These are phyloP conservation scores for Lagenaria siceraria DNA, from an alignment of 306 rosid species.

Conservation along the genomic window DNA sequence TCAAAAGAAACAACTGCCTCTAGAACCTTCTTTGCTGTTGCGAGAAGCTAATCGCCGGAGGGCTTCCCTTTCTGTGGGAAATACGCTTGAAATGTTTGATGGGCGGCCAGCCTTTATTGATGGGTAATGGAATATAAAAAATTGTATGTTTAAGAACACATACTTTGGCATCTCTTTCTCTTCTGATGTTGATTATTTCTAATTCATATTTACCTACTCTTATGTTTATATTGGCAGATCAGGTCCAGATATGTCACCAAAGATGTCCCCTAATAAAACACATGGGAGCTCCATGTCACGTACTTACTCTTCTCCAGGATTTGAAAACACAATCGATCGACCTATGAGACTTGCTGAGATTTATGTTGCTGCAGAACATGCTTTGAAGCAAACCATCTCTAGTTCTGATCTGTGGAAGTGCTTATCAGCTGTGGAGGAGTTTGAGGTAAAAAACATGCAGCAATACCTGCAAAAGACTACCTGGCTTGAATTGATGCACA, in stretches of 20 bases:
- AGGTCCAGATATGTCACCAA: conserved; percentile 51
- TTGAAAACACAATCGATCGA: conserved; percentile 65
- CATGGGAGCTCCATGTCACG: conserved; percentile 60
- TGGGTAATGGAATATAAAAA: conserved; percentile 43
- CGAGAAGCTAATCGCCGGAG: conserved; percentile 96
- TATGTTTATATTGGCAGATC: conserved; percentile 60
- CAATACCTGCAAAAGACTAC: neutral
- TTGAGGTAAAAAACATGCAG: conserved; percentile 56
- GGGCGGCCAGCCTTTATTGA: conserved; percentile 41
- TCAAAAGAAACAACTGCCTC: conserved; percentile 84
- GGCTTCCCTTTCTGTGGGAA: conserved; percentile 96
- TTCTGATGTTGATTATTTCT: neutral
- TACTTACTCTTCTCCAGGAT: conserved; percentile 87
- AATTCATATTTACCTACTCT: conserved; percentile 11
- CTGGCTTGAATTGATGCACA: neutral
- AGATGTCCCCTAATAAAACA: conserved; percentile 53
- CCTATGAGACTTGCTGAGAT: conserved; percentile 99
- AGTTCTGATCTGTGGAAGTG: conserved; percentile 47
- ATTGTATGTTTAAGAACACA: conserved; percentile 4
- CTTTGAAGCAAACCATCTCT: conserved; percentile 66
- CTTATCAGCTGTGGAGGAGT: conserved; percentile 68
- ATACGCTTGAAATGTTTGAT: conserved; percentile 61
- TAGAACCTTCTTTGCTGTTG: conserved; percentile 82
- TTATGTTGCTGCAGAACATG: conserved; percentile 79
- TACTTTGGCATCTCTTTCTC: neutral